Base-by-base conservation (phyloP, 2,329 filamentous ascomycete species). In the Hymenoscyphus fructigenus region DNA sequence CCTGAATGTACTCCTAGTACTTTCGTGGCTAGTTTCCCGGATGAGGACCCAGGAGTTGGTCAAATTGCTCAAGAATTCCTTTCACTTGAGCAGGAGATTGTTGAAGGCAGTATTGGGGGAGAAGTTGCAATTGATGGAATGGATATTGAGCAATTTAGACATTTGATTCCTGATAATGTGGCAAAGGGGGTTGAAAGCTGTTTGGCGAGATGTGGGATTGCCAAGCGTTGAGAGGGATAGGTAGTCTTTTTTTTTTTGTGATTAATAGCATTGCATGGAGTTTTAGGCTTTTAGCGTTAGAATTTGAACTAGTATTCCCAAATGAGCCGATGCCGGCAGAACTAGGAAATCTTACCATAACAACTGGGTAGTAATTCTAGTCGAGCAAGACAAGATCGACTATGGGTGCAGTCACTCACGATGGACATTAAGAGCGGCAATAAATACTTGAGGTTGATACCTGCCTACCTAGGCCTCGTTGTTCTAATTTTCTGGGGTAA, bases 1-100 rank as follows among this genome's bases (percentile, higher is more conserved):
- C 82, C 83, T 0, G 77, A 81, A 68, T 86, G 84, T 74, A 77
- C 79, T 34, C 74, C 79, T 36, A 81, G 80, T 61, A 76, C 79
- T 28, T 84, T 84, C 69, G 77, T 84, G 36, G 83, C 83, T 12
- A 75, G 77, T 44, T 84, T 70, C 64, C 60, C 65, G 5, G 69
- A 65, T 28, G 76, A 78, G 59, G 77, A 79, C 66, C 75, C 75
- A 3, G 77, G 77, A 36, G 73, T 75, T 9, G 68, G 73, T 61
- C 73, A 76, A 62, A 68, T 73, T 58, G 77, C 78, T 23, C 75
- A 79, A 68, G 75, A 73, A 26, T 76, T 78, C 64, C 76, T 79
- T 66, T 71, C 72, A 23, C 68, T 78, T 47, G 68, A 74, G 57
- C 66, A 68, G 53, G 73, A 77, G 57, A 70, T 78, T 63, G 71